Percentiles rank a stretch among this genome's conserved stretches.
phyloP scores from a whole-genome alignment of 306 rosid genomes.

The Spatholobus suberectus region DNA sequence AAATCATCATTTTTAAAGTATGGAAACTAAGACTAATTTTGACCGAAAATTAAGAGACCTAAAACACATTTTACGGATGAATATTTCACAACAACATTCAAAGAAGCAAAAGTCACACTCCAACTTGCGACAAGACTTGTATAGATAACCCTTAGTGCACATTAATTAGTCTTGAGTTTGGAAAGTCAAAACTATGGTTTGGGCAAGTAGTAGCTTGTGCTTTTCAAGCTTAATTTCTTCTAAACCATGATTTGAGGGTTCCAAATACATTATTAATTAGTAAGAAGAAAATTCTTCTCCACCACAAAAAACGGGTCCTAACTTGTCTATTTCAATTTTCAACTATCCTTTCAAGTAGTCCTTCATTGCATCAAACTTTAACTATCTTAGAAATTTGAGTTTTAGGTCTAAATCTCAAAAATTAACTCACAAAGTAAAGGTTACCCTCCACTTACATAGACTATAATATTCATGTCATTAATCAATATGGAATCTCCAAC shows the following conservation, averaged over 20 bases:
- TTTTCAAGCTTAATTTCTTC: neutral
- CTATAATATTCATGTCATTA: no score
- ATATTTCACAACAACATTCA: neutral
- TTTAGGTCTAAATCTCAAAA: no score
- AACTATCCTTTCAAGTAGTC: neutral
- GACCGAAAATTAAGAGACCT: no score
- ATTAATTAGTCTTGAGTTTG: neutral
- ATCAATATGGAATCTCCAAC: no score
- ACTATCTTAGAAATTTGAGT: no score
- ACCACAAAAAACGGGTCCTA: neutral
- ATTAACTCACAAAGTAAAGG: no score
- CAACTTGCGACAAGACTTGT: neutral
- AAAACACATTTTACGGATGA: no score
- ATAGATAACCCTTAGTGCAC: neutral
- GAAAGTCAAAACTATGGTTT: neutral
- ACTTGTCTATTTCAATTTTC: neutral
- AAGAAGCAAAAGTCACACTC: neutral
- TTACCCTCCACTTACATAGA: no score
- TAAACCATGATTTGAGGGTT: neutral
- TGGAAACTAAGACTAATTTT: no score
- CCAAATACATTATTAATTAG: neutral
- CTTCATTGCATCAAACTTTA: neutral
- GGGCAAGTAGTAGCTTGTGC: neutral
- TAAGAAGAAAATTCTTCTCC: no score
- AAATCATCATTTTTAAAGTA: no score